phyloP scores from a whole-genome alignment of 305 asterid genomes.

The Fraxinus sp. region DNA sequence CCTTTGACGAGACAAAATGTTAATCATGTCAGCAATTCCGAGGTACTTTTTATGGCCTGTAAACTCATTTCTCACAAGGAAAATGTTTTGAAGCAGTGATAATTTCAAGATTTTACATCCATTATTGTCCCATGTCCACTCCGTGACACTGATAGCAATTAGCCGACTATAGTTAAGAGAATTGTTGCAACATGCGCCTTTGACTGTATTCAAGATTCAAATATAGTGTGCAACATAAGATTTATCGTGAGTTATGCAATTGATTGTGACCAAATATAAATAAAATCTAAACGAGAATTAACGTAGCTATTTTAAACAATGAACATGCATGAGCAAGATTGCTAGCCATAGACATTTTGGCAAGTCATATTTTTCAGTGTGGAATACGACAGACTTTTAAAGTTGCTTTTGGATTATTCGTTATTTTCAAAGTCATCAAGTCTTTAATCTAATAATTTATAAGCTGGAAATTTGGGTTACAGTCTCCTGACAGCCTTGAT shows the following conservation, averaged over 20 bases:
- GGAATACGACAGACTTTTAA: background rate
- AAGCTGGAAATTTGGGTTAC: constrained; percentile 12
- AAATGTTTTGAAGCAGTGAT: constrained; percentile 1
- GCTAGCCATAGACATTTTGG: background rate
- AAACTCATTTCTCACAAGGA: background rate
- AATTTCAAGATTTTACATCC: background rate
- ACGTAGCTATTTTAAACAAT: background rate
- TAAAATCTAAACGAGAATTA: background rate
- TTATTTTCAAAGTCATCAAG: background rate
- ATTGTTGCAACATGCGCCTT: background rate
- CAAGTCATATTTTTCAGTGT: background rate
- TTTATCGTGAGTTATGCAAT: background rate
- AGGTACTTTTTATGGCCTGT: background rate
- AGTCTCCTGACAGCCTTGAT: constrained; percentile 21
- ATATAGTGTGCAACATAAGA: background rate
- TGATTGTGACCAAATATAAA: background rate
- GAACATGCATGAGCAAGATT: background rate
- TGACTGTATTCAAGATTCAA: background rate
- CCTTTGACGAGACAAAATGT: background rate
- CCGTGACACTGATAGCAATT: background rate
- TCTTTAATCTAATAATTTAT: background rate
- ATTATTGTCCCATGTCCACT: background rate
- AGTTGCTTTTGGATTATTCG: constrained; percentile 9
- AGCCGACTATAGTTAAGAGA: background rate
- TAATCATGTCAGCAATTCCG: background rate